Conservation (phyloP, 805 yeast species). For the Suhomyces xylopsoci region DNA sequence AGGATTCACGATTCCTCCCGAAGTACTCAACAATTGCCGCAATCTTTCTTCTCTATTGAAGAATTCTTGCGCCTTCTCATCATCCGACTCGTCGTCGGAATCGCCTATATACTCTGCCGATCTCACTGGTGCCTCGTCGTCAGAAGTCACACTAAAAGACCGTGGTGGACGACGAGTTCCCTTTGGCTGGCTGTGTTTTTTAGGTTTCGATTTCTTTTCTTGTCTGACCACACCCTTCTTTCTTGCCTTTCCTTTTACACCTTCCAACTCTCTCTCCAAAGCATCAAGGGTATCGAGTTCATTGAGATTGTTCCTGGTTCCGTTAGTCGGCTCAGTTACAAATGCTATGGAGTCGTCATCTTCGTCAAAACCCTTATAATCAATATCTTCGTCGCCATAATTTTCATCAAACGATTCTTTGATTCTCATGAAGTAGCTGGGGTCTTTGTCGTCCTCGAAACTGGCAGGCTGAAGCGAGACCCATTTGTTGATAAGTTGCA, state of each 20-base stretch:
- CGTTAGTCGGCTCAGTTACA: conserved; percentile 9
- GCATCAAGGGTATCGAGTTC: conserved; percentile 40
- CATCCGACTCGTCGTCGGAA: conserved; percentile 65
- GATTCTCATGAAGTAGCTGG: conserved; percentile 27
- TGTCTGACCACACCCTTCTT: conserved; percentile 14
- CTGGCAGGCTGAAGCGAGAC: conserved; percentile 31
- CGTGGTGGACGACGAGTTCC: conserved; percentile 17
- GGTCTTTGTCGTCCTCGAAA: conserved; percentile 37
- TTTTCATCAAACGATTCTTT: conserved; percentile 19
- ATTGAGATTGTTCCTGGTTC: conserved; percentile 19
- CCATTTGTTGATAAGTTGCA: conserved; percentile 43
- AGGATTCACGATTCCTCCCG: conserved; percentile 39
- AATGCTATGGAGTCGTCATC: conserved; percentile 24
- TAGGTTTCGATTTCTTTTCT: conserved; percentile 1
- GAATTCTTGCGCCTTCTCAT: conserved; percentile 49
- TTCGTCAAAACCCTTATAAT: conserved; percentile 19
- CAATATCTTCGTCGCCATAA: conserved; percentile 13
- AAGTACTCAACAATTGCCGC: conserved; percentile 33
- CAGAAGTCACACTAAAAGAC: conserved; percentile 27
- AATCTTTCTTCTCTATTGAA: conserved; percentile 54
- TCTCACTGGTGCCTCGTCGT: conserved; percentile 27
- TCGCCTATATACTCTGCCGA: conserved; percentile 56
- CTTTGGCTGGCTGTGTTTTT: conserved; percentile 1
- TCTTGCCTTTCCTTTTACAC: conserved; percentile 24
- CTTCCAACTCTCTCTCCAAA: conserved; percentile 18